Base-by-base conservation (phyloP, 2,329 filamentous ascomycete genomes). In the Aspergillus pseudonomiae region DNA sequence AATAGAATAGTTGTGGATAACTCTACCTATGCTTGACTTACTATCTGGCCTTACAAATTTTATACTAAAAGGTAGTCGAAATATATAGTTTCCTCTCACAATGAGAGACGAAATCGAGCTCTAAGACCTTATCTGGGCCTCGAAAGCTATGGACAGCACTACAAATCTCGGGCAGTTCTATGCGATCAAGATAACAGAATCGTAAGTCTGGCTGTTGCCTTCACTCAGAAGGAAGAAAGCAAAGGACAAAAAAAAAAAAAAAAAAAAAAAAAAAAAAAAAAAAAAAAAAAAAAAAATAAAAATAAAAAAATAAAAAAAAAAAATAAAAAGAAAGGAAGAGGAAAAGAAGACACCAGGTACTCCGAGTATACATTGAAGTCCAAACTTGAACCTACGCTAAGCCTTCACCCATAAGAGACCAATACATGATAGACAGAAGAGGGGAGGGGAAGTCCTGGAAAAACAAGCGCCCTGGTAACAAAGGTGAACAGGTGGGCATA, bases 401-500 rank as follows among this genome's bases (percentile, higher is more conserved):
- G 34, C 11, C 3, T 32, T 24, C 12, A 36, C n/a, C 24, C 57
- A 48, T 21, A 28, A 58, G 16, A 16, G 45, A 12, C 41, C 28
- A 24, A 50, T 26, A 30, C 46, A 19, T 4, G 24, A 12, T 12
- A 5, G 4, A 48, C 24, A 21, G 16, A 10, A 19, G 19, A n/a
- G 19, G 48, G 7, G 16, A 28, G 14, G 6, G 24, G 24, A 52
- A 45, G 48, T 6, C 24, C 39, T n/a, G 26, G 24, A 54, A 46
- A 39, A 24, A 24, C 24, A 36, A 30, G 28, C 19, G 41, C 48
- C 26, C 50, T 34, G 30, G 19, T 26, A 50, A 48, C 14, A 48
- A 53, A 16, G 12, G 58, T 12, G 24, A 58, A 39, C 21, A 10
- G 28, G 21, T 57, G 59, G 60, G 39, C 65, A 63, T 68, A 60